phyloP scores from a whole-genome alignment of 352 stramenopile species.

The Globisporangium spinosum region DNA sequence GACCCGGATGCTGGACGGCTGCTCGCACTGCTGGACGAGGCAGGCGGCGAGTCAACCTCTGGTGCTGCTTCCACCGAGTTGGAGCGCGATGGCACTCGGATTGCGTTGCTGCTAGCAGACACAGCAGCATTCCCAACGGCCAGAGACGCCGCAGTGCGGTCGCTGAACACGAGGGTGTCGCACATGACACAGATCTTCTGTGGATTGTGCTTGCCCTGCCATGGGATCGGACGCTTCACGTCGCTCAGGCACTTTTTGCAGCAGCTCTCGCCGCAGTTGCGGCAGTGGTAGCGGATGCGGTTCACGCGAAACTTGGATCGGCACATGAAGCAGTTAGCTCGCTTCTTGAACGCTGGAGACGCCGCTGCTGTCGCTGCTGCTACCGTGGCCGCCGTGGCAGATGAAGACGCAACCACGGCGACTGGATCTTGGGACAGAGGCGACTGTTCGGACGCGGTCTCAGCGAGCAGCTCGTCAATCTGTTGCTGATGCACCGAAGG shows the following conservation, averaged over 20 bases:
- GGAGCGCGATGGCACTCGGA: constrained; percentile 6
- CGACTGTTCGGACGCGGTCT: constrained; percentile 4
- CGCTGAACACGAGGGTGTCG: constrained; percentile 36
- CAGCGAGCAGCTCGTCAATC: constrained; percentile 9
- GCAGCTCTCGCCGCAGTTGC: constrained; percentile 58
- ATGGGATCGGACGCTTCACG: constrained; percentile 31
- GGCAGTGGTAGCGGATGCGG: constrained; percentile 58
- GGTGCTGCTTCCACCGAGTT: neutral
- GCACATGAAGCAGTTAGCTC: constrained; percentile 37
- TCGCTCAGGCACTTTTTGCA: constrained; percentile 48
- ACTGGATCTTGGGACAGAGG: neutral
- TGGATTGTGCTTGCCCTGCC: constrained; percentile 31
- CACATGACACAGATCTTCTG: constrained; percentile 64
- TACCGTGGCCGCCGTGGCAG: neutral
- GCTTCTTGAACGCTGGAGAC: constrained; percentile 32
- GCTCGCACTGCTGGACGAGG: constrained; percentile 18
- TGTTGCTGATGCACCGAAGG: neutral
- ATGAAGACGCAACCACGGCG: neutral
- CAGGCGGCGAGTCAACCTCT: constrained; percentile 20
- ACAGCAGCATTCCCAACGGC: neutral
- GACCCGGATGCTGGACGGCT: constrained; percentile 7
- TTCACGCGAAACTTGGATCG: constrained; percentile 32
- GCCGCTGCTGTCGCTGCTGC: neutral
- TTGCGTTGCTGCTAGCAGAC: neutral
- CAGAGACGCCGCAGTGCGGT: constrained; percentile 4